Percentiles rank a stretch among this genome's conserved stretches.
Conservation (phyloP, 2,329 filamentous ascomycete species). For the Elsinoe perseae region DNA sequence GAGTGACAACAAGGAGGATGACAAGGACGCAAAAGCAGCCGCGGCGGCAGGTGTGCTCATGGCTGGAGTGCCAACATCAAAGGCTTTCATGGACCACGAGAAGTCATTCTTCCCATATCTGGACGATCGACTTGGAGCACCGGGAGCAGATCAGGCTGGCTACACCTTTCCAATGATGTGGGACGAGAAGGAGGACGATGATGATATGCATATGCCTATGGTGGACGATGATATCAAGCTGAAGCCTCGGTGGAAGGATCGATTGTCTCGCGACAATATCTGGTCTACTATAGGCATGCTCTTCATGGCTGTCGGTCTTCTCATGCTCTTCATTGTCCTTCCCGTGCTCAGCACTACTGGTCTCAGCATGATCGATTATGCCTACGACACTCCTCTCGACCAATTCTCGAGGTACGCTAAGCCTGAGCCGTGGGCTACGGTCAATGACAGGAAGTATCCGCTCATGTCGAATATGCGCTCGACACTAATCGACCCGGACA, state of each 20-base stretch:
- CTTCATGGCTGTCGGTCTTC: constrained; percentile 41
- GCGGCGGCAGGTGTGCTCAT: constrained; percentile 17
- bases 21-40: constrained; percentile 18
- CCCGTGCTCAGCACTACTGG: constrained; percentile 43
- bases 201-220: constrained; percentile 47
- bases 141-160: constrained; percentile 36
- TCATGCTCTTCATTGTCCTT: constrained; percentile 44
- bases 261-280: constrained; percentile 38
- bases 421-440: constrained; percentile 36
- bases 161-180: constrained; percentile 40
- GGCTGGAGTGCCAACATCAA: background rate
- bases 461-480: constrained; percentile 54
- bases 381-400: constrained; percentile 34
- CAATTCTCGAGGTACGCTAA: constrained; percentile 29
- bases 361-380: constrained; percentile 33
- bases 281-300: constrained; percentile 37
- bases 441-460: constrained; percentile 35
- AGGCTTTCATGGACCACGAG: constrained; percentile 24
- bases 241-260: constrained; percentile 38
- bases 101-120: constrained; percentile 36
- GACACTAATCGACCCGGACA: constrained; percentile 60
- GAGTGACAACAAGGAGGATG: constrained; percentile 22
- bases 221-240: constrained; percentile 42
- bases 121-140: constrained; percentile 42
- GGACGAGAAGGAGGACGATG: constrained; percentile 47